Evolutionary conservation across 345 rosid genomes (phyloP), one percentile per base, ranked within the genome.

Genomic region (Gossypium arboreum): DNA sequence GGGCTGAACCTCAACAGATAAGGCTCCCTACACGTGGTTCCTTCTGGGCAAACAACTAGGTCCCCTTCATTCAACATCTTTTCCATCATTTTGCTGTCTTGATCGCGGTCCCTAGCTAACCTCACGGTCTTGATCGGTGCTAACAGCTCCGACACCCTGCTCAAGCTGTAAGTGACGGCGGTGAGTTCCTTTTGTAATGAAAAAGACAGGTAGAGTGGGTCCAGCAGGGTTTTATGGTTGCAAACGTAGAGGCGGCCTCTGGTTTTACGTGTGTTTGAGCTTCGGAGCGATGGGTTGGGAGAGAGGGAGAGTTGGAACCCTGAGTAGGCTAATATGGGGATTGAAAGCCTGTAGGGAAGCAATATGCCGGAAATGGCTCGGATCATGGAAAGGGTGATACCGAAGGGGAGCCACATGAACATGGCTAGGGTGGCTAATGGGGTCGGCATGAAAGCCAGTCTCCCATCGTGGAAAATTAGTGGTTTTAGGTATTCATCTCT

Each of bases 21-120:
- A 13, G 94, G 93, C 66, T 93, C 94, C 72, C 98, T 81, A 57
- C 97, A 89, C 10, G 98, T 93, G 60, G 98, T 91, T 44, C 98
- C 98, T 84, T 93, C 98, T 0, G 97, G 98, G 45, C 93, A 93
- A 52, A 91, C 86, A 4, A 87, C 94, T 1, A 93, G 81, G 75
- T 91, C 89, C 27, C 91, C 93, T 76, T 85, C 81, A 4, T 71
- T 75, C 13, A 91, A 77, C 8, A 90, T 55, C 39, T 52, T 76
- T 61, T 76, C 74, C 88, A 93, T 88, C 62, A 86, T 77, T 74
- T 73, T 68, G 0, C 78, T 80, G 43, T 93, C 98, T 54, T 65
- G 69, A 15, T 76, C 83, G 24, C 93, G 82, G 78, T 93, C 71
- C 68, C 98, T 82, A 0, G 85, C 80, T 27, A 91, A 77, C 45